These are phyloP conservation scores for Taphrina deformans DNA, from an alignment of 1,139 yeast species.

Conservation along the genomic window DNA sequence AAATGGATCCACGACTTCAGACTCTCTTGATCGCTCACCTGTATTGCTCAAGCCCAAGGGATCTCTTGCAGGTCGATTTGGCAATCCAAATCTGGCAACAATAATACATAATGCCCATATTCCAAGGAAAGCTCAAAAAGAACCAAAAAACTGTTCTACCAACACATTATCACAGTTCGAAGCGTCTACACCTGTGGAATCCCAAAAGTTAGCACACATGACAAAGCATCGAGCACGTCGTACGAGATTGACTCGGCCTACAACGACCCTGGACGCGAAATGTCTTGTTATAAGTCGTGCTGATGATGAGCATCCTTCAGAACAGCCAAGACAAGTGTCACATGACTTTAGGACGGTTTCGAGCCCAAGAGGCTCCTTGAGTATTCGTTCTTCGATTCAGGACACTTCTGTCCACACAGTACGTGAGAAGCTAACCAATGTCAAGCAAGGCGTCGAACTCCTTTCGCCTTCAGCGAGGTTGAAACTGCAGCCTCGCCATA, in stretches of 20 bases:
- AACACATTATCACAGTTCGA: not conserved
- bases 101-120: not conserved
- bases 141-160: not conserved
- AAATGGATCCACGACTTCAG: not conserved
- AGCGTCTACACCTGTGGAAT: not conserved
- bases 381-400: not conserved
- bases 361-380: not conserved
- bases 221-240: constrained; percentile 23
- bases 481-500: no score
- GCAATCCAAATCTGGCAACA: not conserved
- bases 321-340: no score
- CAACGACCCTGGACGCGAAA: no score
- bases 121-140: not conserved
- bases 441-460: not conserved
- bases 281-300: no score
- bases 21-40: not conserved
- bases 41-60: not conserved
- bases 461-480: no score
- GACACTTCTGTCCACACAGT: not conserved
- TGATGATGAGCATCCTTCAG: no score
- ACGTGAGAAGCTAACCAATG: not conserved
- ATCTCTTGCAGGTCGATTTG: not conserved
- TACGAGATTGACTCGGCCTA: not conserved
- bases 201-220: constrained; percentile 11
- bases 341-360: not conserved